A percentile compares a stretch with the other conserved stretches of the same genome.
These are phyloP conservation scores for Bacidia rubella DNA, from an alignment of 495 filamentous ascomycete genomes.

Conservation along the genomic window DNA sequence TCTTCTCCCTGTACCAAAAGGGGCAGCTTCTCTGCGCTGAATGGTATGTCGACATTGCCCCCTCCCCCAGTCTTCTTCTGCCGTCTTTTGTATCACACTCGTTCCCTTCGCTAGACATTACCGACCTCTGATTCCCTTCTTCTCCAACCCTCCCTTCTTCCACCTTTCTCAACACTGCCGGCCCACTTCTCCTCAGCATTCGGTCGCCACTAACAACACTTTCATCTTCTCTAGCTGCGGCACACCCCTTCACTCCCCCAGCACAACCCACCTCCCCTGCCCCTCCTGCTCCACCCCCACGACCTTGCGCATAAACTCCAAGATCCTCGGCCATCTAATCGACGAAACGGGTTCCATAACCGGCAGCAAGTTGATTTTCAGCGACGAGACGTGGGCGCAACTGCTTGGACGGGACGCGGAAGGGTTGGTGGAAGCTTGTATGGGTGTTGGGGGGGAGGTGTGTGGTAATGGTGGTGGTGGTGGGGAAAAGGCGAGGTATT, in stretches of 20 bases:
- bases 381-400: constrained; percentile 18
- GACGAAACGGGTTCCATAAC: constrained; percentile 19
- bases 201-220: too few relatives aligned
- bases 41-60: constrained; percentile 30
- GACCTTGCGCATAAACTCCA: constrained; percentile 39
- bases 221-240: constrained; percentile 34
- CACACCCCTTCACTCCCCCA: constrained; percentile 37
- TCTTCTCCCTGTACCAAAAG: constrained; percentile 32
- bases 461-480: too few relatives aligned
- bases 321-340: constrained; percentile 14
- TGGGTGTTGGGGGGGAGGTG: background rate
- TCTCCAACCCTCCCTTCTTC: background rate
- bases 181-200: too few relatives aligned
- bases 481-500: constrained; percentile 13
- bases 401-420: constrained; percentile 19
- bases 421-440: constrained; percentile 9
- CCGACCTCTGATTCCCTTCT: too few relatives aligned
- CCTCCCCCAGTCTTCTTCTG: background rate
- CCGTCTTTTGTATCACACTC: background rate
- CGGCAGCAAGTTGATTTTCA: constrained; percentile 19
- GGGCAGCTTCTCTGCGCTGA: constrained; percentile 40
- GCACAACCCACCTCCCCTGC: constrained; percentile 32
- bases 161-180: background rate
- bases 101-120: background rate
- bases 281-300: constrained; percentile 36